Evolutionary conservation across 305 asterid genomes (phyloP).

Genomic region (Solanum hybrid): DNA sequence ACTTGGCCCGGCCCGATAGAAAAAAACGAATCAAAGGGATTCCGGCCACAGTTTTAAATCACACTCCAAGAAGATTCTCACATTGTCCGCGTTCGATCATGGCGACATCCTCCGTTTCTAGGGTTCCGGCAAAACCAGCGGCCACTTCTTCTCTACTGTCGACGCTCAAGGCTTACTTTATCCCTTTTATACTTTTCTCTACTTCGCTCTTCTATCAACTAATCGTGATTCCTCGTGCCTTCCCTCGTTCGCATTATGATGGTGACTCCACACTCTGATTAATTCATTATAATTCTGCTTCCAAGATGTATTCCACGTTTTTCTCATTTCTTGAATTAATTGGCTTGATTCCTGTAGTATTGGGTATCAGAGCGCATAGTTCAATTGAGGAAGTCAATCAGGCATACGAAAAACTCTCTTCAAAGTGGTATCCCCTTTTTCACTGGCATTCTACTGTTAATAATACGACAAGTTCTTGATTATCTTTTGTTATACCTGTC

Average conservation of each 20-base stretch:
- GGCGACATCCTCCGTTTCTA: constrained; percentile 24
- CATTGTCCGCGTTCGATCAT: constrained; percentile 9
- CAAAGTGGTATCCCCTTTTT: constrained; percentile 38
- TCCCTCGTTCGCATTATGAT: constrained; percentile 74
- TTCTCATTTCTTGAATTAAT: background rate
- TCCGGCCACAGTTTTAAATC: background rate
- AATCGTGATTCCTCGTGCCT: constrained; percentile 60
- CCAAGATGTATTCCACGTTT: background rate
- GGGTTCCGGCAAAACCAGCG: constrained; percentile 9
- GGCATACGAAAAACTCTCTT: constrained; percentile 56
- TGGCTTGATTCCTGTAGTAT: constrained; percentile 32
- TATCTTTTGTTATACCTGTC: background rate
- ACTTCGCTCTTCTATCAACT: constrained; percentile 63
- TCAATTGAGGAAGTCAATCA: constrained; percentile 56
- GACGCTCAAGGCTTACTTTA: constrained; percentile 47
- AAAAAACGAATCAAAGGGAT: background rate
- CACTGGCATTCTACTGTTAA: background rate
- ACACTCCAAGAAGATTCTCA: background rate
- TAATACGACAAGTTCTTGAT: background rate
- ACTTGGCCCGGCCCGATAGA: background rate
- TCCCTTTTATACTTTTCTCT: constrained; percentile 55
- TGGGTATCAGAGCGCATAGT: constrained; percentile 62
- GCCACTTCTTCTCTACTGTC: constrained; percentile 11
- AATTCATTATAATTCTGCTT: background rate
- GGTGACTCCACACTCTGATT: constrained; percentile 24